Conservation (phyloP, 441 rosid species). For the Rhodomyrtus psidioides region DNA sequence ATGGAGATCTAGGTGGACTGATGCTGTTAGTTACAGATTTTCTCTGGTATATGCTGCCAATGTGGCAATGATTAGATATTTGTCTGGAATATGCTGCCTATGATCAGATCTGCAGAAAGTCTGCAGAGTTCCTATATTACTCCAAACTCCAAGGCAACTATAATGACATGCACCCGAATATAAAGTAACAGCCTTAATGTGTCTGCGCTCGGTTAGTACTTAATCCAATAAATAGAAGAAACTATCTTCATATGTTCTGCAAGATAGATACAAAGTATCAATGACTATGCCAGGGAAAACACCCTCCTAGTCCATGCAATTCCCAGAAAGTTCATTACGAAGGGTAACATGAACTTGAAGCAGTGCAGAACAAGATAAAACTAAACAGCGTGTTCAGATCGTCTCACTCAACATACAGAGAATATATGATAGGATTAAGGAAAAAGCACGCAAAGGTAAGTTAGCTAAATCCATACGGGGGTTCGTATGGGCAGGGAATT, state of each 20-base stretch:
- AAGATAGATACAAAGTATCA: not conserved
- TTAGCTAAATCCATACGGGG: not conserved
- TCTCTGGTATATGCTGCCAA: not conserved
- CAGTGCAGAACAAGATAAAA: not conserved
- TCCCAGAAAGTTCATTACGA: not conserved
- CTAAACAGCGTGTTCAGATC: not conserved
- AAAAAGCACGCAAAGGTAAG: not conserved
- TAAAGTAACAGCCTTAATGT: not conserved
- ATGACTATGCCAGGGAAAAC: not conserved
- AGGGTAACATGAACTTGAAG: not conserved
- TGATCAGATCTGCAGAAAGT: not conserved
- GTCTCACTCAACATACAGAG: not conserved
- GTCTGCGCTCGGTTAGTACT: not conserved
- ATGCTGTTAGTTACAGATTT: not conserved
- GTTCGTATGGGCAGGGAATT: not conserved
- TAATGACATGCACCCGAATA: not conserved
- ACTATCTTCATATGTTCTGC: not conserved
- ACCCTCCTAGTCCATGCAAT: not conserved
- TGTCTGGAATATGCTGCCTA: not conserved
- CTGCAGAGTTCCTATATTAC: not conserved
- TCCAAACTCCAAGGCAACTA: not conserved
- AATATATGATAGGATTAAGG: not conserved
- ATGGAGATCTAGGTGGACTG: not conserved
- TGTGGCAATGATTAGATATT: not conserved
- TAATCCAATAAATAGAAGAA: not conserved